These are phyloP conservation scores for Agastache rugosa DNA, from an alignment of 257 asterid genomes.

Conservation along the genomic window DNA sequence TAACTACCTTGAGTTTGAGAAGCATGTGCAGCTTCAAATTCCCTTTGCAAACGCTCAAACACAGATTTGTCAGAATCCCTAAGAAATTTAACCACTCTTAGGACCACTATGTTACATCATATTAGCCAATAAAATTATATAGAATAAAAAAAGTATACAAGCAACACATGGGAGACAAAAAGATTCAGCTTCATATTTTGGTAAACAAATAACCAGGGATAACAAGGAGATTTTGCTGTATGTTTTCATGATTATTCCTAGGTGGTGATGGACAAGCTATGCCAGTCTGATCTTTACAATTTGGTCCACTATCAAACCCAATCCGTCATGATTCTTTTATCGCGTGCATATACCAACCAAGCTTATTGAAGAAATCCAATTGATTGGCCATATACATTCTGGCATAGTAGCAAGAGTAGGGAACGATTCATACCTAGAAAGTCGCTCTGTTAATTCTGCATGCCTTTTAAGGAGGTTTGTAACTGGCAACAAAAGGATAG, in stretches of 20 bases:
- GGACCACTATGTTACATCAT: constrained; percentile 24
- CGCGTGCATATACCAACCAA: neutral
- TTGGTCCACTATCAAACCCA: neutral
- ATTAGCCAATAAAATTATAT: constrained; percentile 23
- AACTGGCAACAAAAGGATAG: constrained; percentile 54
- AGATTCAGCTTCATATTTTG: constrained; percentile 1
- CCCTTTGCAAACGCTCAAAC: constrained; percentile 88
- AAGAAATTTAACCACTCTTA: constrained; percentile 37
- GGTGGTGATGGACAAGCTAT: neutral
- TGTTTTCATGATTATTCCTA: neutral
- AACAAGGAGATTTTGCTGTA: neutral
- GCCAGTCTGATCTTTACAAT: neutral
- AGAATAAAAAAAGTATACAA: neutral
- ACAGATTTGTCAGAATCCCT: constrained; percentile 96
- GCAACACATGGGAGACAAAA: neutral
- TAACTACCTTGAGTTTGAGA: constrained; percentile 89
- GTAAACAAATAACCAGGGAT: neutral
- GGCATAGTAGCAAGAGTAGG: neutral
- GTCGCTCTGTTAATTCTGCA: constrained; percentile 83
- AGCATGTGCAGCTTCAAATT: constrained; percentile 86
- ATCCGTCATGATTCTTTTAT: neutral
- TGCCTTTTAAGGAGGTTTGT: constrained; percentile 85
- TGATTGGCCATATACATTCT: neutral
- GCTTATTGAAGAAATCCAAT: neutral
- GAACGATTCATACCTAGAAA: constrained; percentile 68